Conservation (phyloP, 1,284 basidiomycete species). For the Pseudozyma hubeiensis region DNA sequence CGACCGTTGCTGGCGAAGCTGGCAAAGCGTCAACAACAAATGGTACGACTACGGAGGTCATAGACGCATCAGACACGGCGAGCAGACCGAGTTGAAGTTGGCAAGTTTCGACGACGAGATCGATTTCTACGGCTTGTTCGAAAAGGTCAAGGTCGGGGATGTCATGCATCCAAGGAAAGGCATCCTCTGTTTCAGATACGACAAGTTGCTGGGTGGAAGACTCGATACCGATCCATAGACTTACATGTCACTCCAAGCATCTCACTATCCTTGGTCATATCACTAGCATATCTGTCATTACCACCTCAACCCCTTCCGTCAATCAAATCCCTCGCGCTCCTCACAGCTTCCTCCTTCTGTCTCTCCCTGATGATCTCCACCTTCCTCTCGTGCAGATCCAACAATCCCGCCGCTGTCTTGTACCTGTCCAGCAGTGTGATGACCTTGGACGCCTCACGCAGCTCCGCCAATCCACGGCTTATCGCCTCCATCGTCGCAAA, state of each 20-base stretch:
- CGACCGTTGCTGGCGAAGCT: constrained; percentile 32
- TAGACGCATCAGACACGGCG: constrained; percentile 5
- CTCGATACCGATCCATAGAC: constrained; percentile 1
- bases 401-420: constrained; percentile 11
- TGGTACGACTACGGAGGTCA: constrained; percentile 27
- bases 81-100: not conserved
- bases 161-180: constrained; percentile 46
- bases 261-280: not conserved
- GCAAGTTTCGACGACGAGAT: constrained; percentile 24
- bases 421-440: constrained; percentile 24
- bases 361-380: constrained; percentile 32
- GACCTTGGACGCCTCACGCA: constrained; percentile 13
- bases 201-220: constrained; percentile 9
- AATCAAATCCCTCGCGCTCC: constrained; percentile 38
- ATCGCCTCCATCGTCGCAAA: constrained; percentile 49
- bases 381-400: constrained; percentile 38
- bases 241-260: not conserved
- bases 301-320: constrained; percentile 19
- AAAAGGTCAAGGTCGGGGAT: constrained; percentile 31
- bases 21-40: constrained; percentile 5
- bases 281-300: too few species aligned
- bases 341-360: constrained; percentile 25
- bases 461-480: constrained; percentile 18
- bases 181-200: constrained; percentile 42
- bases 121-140: constrained; percentile 35